These are phyloP conservation scores for Exsudoporus floridanus DNA, from an alignment of 1,284 basidiomycete species.

Conservation along the genomic window DNA sequence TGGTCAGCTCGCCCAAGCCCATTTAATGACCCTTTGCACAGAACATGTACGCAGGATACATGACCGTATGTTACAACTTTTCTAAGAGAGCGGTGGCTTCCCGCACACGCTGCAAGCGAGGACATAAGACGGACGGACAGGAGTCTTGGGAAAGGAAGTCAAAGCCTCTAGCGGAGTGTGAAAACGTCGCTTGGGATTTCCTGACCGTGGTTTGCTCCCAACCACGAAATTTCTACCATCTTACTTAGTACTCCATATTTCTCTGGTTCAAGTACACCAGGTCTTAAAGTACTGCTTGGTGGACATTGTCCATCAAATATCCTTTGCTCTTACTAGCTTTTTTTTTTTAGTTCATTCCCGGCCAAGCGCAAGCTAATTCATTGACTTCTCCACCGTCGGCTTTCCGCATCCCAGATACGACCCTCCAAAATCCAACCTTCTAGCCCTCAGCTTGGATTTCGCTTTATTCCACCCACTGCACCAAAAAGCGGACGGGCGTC, in stretches of 20 bases:
- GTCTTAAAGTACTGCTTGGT: slow-evolving; percentile 35
- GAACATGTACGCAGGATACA: slow-evolving; percentile 14
- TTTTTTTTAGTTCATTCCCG: slow-evolving; percentile 27
- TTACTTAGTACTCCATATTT: slow-evolving; percentile 49
- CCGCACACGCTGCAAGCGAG: too few species aligned
- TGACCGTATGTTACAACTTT: slow-evolving; percentile 17
- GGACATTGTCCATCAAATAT: slow-evolving; percentile 35
- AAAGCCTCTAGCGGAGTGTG: slow-evolving; percentile 42
- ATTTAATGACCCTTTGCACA: slow-evolving; percentile 22
- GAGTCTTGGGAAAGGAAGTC: slow-evolving; percentile 19
- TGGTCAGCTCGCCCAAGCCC: slow-evolving; percentile 6
- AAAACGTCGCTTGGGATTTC: slow-evolving; percentile 35
- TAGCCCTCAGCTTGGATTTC: slow-evolving; percentile 17
- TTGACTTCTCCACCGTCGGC: slow-evolving; percentile 20
- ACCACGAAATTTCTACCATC: slow-evolving; percentile 42
- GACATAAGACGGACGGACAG: slow-evolving; percentile 6
- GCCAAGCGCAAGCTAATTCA: slow-evolving; percentile 37
- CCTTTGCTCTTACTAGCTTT: slow-evolving; percentile 33
- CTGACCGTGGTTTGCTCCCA: slow-evolving; percentile 39
- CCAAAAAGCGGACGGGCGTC: slow-evolving; percentile 36
- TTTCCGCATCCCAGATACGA: slow-evolving; percentile 36
- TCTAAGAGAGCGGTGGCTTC: neutral
- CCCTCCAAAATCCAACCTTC: slow-evolving; percentile 22
- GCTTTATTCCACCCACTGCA: slow-evolving; percentile 32
- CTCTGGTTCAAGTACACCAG: slow-evolving; percentile 38